These are phyloP conservation scores for Acorus calamus DNA, from an alignment of 106 monocot species.

Conservation along the genomic window DNA sequence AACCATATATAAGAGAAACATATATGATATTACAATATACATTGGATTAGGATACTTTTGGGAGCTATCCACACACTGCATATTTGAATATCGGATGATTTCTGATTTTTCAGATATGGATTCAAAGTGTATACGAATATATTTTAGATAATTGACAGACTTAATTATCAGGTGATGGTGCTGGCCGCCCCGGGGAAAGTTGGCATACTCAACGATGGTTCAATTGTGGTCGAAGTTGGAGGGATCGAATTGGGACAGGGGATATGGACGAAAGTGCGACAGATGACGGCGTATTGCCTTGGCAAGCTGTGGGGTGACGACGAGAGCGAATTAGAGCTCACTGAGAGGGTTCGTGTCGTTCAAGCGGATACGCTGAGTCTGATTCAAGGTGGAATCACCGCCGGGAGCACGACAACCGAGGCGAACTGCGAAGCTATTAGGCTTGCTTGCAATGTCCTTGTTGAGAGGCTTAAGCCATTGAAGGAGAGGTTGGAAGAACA, in stretches of 20 bases:
- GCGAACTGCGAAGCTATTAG: slow-evolving; percentile 68
- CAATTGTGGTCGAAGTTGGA: slow-evolving; percentile 78
- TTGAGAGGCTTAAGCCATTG: slow-evolving; percentile 41
- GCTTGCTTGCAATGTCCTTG: slow-evolving; percentile 44
- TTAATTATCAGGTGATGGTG: slow-evolving; percentile 1
- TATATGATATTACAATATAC: no score
- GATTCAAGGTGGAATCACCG: slow-evolving; percentile 62
- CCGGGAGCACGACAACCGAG: slow-evolving; percentile 81
- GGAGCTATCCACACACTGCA: no score
- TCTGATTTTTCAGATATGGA: no score
- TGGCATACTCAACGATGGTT: slow-evolving; percentile 59
- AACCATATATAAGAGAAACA: no score
- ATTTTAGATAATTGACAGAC: no score
- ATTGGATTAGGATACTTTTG: no score
- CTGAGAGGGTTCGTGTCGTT: slow-evolving; percentile 50
- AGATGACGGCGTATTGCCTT: slow-evolving; percentile 67
- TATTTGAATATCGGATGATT: no score
- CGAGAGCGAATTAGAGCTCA: slow-evolving; percentile 17
- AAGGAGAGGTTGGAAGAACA: slow-evolving; percentile 34
- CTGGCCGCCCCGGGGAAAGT: slow-evolving; percentile 61
- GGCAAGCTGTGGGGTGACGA: slow-evolving; percentile 36
- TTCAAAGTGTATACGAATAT: no score
- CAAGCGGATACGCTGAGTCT: slow-evolving; percentile 79
- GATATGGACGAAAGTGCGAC: slow-evolving; percentile 88
- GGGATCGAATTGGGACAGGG: slow-evolving; percentile 84